Base-by-base conservation (phyloP, 148 eudicot species). In the Fagopyrum homotropicum region DNA sequence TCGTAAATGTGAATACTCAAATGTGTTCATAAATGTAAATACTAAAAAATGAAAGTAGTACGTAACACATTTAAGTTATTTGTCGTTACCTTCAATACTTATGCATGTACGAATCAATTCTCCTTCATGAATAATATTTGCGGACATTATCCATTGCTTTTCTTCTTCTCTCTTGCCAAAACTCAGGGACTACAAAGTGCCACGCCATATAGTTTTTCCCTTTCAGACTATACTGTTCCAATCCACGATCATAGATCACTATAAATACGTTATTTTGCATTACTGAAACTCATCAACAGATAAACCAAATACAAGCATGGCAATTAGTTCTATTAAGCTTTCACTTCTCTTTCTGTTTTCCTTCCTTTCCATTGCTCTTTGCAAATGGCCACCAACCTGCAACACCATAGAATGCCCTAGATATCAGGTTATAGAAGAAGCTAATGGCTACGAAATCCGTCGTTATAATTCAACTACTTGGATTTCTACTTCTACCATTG, bases 391-490 rank as follows among this genome's bases (percentile, higher is more conserved):
- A 0, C 71, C 71, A 43, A 14, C 71, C 6, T 66, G 71, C 12
- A 66, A 66, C 44, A 29, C 6, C 44, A 29, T 66, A 66, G 71
- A 66, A 40, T 66, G 71, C 71, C 71, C 71, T 46, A 2, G 22
- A 5, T 66, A 66, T 66, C 71, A 66, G 46, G 19, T 66, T 46
- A 66, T 66, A 46, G 47, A 66, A 66, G 71, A 66, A 6, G 45
- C 71, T 16, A 15, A 66, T 17, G 71, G 19, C 14, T 66, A 35
- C 9, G 71, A 66, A 66, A 66, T 66, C 71, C 71, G 71, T 66
- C 71, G 71, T 19, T 66, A 66, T 43, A 66, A 66, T 16, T 66
- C 71, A n/a, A 66, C 71, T 66, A 45, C 43, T 66, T 66, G 71
- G 71, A 66, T 66, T 19, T 66, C 71, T 15, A 66, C 47, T 43